Conservation (phyloP, 2,329 filamentous ascomycete genomes). For the Botrytis squamosa region DNA sequence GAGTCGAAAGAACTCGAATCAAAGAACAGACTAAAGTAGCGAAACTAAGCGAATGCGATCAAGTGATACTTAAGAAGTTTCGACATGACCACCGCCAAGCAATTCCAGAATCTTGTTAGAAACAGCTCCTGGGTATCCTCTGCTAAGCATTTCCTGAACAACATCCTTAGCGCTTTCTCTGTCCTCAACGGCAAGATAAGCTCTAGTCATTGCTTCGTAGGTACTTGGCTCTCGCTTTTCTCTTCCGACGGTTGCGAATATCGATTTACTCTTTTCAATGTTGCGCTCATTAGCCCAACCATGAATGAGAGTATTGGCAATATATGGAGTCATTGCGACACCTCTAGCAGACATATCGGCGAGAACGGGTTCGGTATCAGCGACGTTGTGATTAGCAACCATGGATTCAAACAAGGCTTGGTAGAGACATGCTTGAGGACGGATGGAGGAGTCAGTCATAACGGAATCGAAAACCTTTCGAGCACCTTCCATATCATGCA, state of each 20-base stretch:
- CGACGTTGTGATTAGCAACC: slow-evolving; percentile 88
- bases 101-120: slow-evolving; percentile 92
- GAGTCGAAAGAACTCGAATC: slow-evolving; percentile 20
- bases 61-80: slow-evolving; percentile 23
- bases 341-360: slow-evolving; percentile 69
- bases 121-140: slow-evolving; percentile 89
- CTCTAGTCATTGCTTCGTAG: slow-evolving; percentile 97
- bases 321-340: slow-evolving; percentile 91
- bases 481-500: slow-evolving; percentile 86
- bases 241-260: slow-evolving; percentile 76
- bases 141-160: slow-evolving; percentile 84
- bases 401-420: slow-evolving; percentile 96
- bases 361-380: slow-evolving; percentile 71
- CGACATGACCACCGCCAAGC: slow-evolving; percentile 57
- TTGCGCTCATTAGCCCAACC: slow-evolving; percentile 88
- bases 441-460: slow-evolving; percentile 63
- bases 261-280: slow-evolving; percentile 71
- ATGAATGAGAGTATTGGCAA: slow-evolving; percentile 96
- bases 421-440: slow-evolving; percentile 81
- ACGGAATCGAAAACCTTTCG: slow-evolving; percentile 80
- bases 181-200: slow-evolving; percentile 82
- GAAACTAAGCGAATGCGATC: background rate
- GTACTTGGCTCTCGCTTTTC: slow-evolving; percentile 91
- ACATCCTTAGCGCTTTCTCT: slow-evolving; percentile 72
- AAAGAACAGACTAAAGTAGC: slow-evolving; percentile 11